phyloP scores from a whole-genome alignment of 805 yeast genomes.

The Scheffersomyces lignosus region DNA sequence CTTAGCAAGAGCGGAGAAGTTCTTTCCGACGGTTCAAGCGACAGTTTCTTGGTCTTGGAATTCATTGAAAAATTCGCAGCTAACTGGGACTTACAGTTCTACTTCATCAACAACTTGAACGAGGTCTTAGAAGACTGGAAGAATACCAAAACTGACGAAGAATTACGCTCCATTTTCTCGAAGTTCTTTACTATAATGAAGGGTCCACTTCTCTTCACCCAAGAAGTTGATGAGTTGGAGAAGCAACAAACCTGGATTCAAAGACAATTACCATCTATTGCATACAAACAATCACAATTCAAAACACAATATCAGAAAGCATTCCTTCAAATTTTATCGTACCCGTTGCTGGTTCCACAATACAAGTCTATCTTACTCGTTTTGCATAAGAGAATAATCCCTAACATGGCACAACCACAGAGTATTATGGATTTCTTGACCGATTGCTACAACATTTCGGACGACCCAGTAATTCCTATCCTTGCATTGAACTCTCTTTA shows the following conservation, averaged over 20 bases:
- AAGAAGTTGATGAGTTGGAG: constrained; percentile 30
- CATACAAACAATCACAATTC: constrained; percentile 45
- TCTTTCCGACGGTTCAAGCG: constrained; percentile 47
- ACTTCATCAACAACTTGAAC: constrained; percentile 56
- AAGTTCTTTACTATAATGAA: constrained; percentile 42
- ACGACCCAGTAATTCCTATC: constrained; percentile 57
- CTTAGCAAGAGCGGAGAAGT: constrained; percentile 33
- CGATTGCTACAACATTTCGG: constrained; percentile 64
- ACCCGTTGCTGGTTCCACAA: constrained; percentile 51
- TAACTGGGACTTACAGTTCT: constrained; percentile 78
- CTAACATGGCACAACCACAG: constrained; percentile 76
- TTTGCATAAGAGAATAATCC: constrained; percentile 82
- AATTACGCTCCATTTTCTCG: constrained; percentile 27
- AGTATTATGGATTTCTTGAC: constrained; percentile 91
- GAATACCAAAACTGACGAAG: constrained; percentile 11
- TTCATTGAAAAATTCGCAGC: constrained; percentile 54
- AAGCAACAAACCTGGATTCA: constrained; percentile 24
- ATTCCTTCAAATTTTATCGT: constrained; percentile 58
- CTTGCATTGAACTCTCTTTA: constrained; percentile 86
- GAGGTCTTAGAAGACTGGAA: constrained; percentile 22
- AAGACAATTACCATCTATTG: constrained; percentile 37
- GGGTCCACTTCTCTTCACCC: constrained; percentile 19
- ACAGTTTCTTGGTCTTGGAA: constrained; percentile 51
- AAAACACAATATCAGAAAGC: constrained; percentile 67
- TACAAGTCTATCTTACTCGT: constrained; percentile 68